These are phyloP conservation scores for Plectosphaerella cucumerina DNA, from an alignment of 2,329 filamentous ascomycete species.

Conservation along the genomic window DNA sequence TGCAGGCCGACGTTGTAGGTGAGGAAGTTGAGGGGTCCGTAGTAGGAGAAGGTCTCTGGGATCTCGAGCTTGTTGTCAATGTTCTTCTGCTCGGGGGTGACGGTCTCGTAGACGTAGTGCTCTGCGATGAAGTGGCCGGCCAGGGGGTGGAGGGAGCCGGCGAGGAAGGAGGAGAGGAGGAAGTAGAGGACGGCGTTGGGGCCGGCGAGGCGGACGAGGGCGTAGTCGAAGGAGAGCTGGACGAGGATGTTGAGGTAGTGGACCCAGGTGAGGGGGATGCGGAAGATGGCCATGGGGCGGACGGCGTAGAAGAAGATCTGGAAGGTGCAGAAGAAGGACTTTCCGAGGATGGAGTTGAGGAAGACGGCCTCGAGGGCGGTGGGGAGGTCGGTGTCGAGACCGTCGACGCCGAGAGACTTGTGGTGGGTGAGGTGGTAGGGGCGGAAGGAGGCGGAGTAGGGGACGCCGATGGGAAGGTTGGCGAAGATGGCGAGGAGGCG, in stretches of 20 bases:
- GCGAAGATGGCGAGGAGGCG: conserved; percentile 86
- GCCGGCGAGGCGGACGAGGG: conserved; percentile 58
- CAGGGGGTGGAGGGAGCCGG: conserved; percentile 87
- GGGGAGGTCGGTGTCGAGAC: conserved; percentile 92
- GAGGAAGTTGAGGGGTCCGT: conserved; percentile 83
- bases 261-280: conserved; percentile 78
- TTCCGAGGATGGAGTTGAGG: conserved; percentile 90
- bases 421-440: conserved; percentile 98
- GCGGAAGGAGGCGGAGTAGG: conserved; percentile 93
- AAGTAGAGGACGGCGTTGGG: conserved; percentile 73
- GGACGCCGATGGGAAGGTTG: conserved; percentile 91
- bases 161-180: conserved; percentile 85
- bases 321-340: conserved; percentile 98
- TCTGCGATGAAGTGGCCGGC: conserved; percentile 98
- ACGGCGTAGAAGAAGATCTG: conserved; percentile 99
- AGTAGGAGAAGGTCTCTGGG: conserved; percentile 96
- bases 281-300: conserved; percentile 91
- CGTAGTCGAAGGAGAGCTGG: conserved; percentile 74
- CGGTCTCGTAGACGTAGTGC: conserved; percentile 78
- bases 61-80: conserved; percentile 61
- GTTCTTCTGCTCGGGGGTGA: conserved; percentile 49
- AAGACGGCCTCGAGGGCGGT: conserved; percentile 88
- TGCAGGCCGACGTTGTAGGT: conserved; percentile 98
- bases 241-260: conserved; percentile 76
- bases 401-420: conserved; percentile 95